A percentile compares a stretch with the other conserved stretches of the same genome.
phyloP scores from a whole-genome alignment of 2,329 filamentous ascomycete species.

The Cercospora sp. region DNA sequence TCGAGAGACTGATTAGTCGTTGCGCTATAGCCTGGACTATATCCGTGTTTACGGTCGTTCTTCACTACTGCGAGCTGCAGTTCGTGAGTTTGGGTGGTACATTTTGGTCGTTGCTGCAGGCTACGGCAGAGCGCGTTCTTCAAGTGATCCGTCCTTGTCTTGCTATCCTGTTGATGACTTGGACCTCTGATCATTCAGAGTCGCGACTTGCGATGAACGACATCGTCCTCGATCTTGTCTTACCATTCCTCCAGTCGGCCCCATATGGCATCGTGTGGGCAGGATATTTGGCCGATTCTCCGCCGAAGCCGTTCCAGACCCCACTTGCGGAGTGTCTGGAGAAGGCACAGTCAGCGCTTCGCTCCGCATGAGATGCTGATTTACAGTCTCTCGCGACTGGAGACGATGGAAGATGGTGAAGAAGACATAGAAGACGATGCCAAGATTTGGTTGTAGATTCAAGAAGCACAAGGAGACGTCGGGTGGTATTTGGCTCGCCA shows the following conservation, averaged over 20 bases:
- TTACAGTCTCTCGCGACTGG: background rate
- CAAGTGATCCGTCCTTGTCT: background rate
- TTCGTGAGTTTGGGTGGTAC: background rate
- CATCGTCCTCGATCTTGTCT: background rate
- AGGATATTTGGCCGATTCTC: conserved; percentile 12
- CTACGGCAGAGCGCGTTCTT: background rate
- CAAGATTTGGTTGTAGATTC: background rate
- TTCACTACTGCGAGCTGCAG: background rate
- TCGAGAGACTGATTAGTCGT: background rate
- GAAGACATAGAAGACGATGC: background rate
- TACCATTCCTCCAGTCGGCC: conserved; percentile 17
- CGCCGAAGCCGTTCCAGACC: conserved; percentile 8
- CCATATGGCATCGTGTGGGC: conserved; percentile 10
- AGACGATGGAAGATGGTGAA: background rate
- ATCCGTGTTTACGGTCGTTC: conserved; percentile 3
- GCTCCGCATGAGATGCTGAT: background rate
- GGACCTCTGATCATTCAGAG: background rate
- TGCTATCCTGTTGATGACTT: background rate
- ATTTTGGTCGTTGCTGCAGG: background rate
- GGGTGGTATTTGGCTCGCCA: background rate
- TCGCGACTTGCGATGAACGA: background rate
- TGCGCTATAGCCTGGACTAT: background rate
- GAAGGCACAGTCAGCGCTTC: background rate
- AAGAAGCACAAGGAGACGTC: background rate
- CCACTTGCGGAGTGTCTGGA: conserved; percentile 8